Evolutionary conservation across 2,329 filamentous ascomycete species (phyloP).

Genomic region (Arthrobotrys sphaeroides): DNA sequence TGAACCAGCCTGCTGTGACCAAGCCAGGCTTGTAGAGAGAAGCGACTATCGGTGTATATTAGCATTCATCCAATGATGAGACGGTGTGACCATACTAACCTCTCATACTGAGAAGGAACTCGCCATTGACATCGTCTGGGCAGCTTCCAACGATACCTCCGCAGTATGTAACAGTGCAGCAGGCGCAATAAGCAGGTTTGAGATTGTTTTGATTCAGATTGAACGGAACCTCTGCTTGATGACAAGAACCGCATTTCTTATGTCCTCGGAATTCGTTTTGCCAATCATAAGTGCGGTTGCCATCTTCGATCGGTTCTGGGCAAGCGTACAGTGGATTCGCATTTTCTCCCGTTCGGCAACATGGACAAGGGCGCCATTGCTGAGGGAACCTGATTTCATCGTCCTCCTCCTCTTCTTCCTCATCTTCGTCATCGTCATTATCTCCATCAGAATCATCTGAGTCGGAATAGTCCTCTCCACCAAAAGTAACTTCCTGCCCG

Average conservation of each 20-base stretch:
- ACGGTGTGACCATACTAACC: neutral
- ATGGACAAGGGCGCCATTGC: constrained; percentile 22
- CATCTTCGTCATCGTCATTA: neutral
- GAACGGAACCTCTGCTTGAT: constrained; percentile 1
- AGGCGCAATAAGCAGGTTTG: constrained; percentile 13
- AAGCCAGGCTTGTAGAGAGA: too few species aligned
- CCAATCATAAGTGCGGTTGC: neutral
- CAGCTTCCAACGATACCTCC: constrained; percentile 18
- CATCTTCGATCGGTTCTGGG: constrained; percentile 13
- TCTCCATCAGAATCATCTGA: constrained; percentile 8
- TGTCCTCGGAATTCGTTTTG: constrained; percentile 9
- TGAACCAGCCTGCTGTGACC: constrained; percentile 5
- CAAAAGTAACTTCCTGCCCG: constrained; percentile 25
- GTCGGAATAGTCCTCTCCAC: neutral
- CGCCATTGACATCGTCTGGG: neutral
- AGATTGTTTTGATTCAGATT: neutral
- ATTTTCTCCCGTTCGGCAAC: constrained; percentile 20
- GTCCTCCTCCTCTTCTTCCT: constrained; percentile 15
- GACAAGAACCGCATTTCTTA: constrained; percentile 23
- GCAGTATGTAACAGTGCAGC: constrained; percentile 20
- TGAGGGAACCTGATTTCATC: neutral
- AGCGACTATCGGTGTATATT: neutral
- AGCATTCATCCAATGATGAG: neutral
- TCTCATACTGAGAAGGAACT: constrained; percentile 11
- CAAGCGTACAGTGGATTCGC: constrained; percentile 9